Conservation (phyloP, 768 basidiomycete species). For the Tylopilus cervinicoccineus region DNA sequence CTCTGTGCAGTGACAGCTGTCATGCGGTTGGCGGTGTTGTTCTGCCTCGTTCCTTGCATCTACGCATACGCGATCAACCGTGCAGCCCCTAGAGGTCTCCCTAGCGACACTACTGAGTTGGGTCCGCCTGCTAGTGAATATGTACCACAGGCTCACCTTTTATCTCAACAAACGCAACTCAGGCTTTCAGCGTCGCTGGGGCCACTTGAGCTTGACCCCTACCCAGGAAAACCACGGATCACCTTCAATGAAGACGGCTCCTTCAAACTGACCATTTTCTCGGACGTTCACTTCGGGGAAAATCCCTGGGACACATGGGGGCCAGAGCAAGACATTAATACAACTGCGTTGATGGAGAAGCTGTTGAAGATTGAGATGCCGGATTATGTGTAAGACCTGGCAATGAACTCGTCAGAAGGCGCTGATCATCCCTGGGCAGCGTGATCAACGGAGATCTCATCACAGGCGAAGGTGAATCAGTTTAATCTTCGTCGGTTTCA, state of each 20-base stretch:
- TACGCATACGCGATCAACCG: slow-evolving; percentile 15
- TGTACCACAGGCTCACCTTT: not conserved
- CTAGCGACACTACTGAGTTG: not conserved
- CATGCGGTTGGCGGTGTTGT: slow-evolving; percentile 1
- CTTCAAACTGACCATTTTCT: slow-evolving; percentile 72
- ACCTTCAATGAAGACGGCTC: slow-evolving; percentile 55
- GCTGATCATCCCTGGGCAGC: slow-evolving; percentile 30
- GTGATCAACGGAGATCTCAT: slow-evolving; percentile 73
- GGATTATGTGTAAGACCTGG: slow-evolving; percentile 57
- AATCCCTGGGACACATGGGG: slow-evolving; percentile 71
- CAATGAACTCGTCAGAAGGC: not conserved
- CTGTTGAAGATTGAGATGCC: slow-evolving; percentile 58
- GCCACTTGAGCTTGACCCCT: slow-evolving; percentile 33
- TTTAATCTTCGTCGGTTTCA: not conserved
- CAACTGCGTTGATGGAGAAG: slow-evolving; percentile 51
- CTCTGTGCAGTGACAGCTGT: not conserved
- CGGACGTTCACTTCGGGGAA: slow-evolving; percentile 74
- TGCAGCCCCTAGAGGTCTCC: not conserved
- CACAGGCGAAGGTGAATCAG: slow-evolving; percentile 58
- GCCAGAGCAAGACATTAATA: slow-evolving; percentile 62
- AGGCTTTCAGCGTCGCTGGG: not conserved
- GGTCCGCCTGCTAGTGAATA: not conserved
- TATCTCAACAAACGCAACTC: slow-evolving; percentile 1
- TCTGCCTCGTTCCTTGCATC: slow-evolving; percentile 4
- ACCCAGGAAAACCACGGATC: slow-evolving; percentile 46